Base-by-base conservation (phyloP, 805 yeast genomes). In the Cyberlindnera maritima region DNA sequence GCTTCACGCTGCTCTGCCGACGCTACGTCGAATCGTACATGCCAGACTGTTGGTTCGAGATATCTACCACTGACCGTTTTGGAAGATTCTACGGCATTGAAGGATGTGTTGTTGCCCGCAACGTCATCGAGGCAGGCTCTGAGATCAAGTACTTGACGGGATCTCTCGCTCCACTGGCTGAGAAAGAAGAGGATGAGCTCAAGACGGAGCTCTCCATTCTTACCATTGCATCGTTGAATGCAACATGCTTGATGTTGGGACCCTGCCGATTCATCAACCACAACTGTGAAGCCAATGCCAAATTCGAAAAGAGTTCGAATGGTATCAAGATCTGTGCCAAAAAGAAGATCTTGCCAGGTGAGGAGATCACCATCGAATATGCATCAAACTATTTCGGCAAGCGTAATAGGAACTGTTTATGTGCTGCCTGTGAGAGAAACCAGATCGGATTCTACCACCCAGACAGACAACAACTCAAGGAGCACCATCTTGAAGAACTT, bases 241-340 rank as follows among this genome's bases (percentile, higher is more conserved):
- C 53, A 3, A 59, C 67, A 18, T 67, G 74, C 43, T 56, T 74
- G 23, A 70, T 75, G 77, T 60, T 75, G 34, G 79, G 79, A 0
- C 79, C 79, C 0, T 66, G 72, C 13, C 59, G 79, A 33, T 75
- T 75, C 52, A 70, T 74, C 9, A 75, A 75, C 53, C 79, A 75
- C 52, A 73, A 74, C 53, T 75, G 79, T 54, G 50, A 63, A n/a
- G 67, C 75, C 4, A 75, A 74, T 53, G 64, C 73, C 2, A 59
- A 58, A 33, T 72, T 75, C 49, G 50, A 59, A 4, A 56, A 70
- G 3, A 46, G 50, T 0, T 57, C 61, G 12, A 44, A 41, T 23
- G 66, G 59, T 8, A 62, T 74, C 60, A 54, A 57, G 19, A 58
- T 75, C 5, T 50, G 58, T 6, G 68, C 77, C 1, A 49, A 48